A percentile compares a stretch with the other conserved stretches of the same genome.
phyloP scores from a whole-genome alignment of 352 stramenopile species.

The Phytophthora kernoviae region DNA sequence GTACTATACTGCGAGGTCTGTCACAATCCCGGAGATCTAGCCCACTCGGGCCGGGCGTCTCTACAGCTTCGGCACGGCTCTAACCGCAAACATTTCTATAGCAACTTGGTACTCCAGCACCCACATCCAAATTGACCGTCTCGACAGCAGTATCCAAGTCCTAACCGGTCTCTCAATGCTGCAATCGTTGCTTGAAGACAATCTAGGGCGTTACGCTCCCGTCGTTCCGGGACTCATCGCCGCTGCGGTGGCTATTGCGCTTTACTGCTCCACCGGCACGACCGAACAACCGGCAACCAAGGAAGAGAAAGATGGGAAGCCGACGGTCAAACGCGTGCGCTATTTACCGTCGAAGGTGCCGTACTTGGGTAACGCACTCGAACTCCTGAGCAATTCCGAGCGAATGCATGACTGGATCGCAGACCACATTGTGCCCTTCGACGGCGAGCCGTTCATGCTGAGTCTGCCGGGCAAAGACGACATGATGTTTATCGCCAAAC shows the following conservation, averaged over 20 bases:
- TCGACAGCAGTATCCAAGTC: neutral
- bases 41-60: no score
- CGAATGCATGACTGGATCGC: constrained; percentile 59
- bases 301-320: constrained; percentile 13
- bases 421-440: constrained; percentile 36
- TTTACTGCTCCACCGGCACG: constrained; percentile 21
- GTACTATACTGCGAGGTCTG: no score
- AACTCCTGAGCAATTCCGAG: constrained; percentile 43
- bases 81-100: no score
- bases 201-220: constrained; percentile 13
- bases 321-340: constrained; percentile 23
- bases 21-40: no score
- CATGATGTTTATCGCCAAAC: constrained; percentile 43
- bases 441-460: constrained; percentile 44
- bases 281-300: constrained; percentile 2
- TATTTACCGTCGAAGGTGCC: constrained; percentile 40
- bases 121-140: constrained; percentile 1
- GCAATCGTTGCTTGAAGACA: constrained; percentile 28
- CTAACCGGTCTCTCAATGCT: constrained; percentile 15
- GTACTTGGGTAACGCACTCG: constrained; percentile 36
- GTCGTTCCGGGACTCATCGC: constrained; percentile 25
- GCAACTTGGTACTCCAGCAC: no score
- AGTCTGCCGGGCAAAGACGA: constrained; percentile 33
- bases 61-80: no score
- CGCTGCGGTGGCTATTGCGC: constrained; percentile 16